Percentiles rank a stretch among this genome's conserved stretches.
phyloP scores from a whole-genome alignment of 495 filamentous ascomycete genomes.

The Staphylotrichum longicolle region DNA sequence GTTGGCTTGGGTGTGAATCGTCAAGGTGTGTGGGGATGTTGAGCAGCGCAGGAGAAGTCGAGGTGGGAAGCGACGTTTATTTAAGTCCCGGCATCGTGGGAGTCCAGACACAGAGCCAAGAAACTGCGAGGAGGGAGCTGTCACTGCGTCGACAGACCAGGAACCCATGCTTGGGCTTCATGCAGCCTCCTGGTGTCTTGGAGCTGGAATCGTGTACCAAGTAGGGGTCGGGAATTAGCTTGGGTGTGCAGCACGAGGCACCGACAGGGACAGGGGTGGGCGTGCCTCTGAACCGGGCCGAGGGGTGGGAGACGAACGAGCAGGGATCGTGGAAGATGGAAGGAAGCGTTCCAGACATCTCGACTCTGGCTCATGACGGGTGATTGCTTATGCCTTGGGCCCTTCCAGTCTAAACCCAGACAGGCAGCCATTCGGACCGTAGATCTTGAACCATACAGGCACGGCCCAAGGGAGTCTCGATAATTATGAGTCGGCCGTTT shows the following conservation, averaged over 20 bases:
- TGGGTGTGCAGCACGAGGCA: constrained; percentile 11
- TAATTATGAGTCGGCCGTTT: constrained; percentile 6
- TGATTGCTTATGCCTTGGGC: constrained; percentile 7
- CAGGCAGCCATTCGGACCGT: too few relatives aligned
- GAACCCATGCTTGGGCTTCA: constrained; percentile 29
- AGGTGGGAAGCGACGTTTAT: constrained; percentile 28
- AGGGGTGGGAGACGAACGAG: constrained; percentile 17
- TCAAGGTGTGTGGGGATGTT: constrained; percentile 10
- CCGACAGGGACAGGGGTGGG: constrained; percentile 13
- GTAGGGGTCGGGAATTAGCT: constrained; percentile 28
- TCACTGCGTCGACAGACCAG: constrained; percentile 22
- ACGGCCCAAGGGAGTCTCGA: too few relatives aligned
- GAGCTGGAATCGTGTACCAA: background rate
- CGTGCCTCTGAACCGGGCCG: constrained; percentile 13
- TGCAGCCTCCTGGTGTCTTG: constrained; percentile 20
- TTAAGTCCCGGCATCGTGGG: constrained; percentile 26
- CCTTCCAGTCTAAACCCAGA: background rate
- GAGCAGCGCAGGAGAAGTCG: constrained; percentile 12
- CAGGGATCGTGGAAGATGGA: constrained; percentile 22
- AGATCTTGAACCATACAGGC: too few relatives aligned
- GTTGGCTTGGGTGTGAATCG: background rate
- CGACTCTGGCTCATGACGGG: too few relatives aligned
- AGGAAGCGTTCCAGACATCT: constrained; percentile 14
- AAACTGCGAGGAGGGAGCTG: constrained; percentile 19
- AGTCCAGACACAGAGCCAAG: constrained; percentile 10